Evolutionary conservation across 768 basidiomycete species (phyloP).

Genomic region (Macrolepiota dolichaula): DNA sequence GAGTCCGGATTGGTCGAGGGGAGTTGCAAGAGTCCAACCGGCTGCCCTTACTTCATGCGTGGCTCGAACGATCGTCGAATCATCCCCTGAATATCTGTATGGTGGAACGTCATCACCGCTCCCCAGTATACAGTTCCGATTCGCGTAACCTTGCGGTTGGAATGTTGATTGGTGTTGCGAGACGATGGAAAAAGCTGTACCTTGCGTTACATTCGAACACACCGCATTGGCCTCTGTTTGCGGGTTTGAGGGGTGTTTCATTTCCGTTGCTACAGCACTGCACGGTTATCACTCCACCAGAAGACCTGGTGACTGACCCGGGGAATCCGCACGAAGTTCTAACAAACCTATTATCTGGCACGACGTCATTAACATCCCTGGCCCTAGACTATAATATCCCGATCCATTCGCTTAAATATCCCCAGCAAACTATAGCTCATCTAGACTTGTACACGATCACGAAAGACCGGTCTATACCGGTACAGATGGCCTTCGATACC

Average conservation of each 20-base stretch:
- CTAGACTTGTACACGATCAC: slow-evolving; percentile 6
- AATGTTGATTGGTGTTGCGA: slow-evolving; percentile 1
- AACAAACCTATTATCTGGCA: background rate
- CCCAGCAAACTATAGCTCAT: slow-evolving; percentile 1
- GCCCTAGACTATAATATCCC: slow-evolving; percentile 4
- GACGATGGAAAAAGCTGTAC: slow-evolving; percentile 7
- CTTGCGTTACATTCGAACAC: slow-evolving; percentile 5
- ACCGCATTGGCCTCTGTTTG: slow-evolving; percentile 6
- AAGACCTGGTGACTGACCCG: background rate
- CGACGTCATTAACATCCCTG: background rate
- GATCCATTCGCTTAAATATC: background rate
- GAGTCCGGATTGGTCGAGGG: slow-evolving; percentile 10
- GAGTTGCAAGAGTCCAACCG: slow-evolving; percentile 9
- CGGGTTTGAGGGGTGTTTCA: background rate
- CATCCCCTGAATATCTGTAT: slow-evolving; percentile 10
- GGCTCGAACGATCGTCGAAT: slow-evolving; percentile 8
- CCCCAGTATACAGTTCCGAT: slow-evolving; percentile 5
- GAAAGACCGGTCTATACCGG: slow-evolving; percentile 8
- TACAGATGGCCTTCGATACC: slow-evolving; percentile 8
- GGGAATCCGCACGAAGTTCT: background rate
- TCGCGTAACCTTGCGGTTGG: slow-evolving; percentile 8
- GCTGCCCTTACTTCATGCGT: slow-evolving; percentile 7
- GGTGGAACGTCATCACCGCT: slow-evolving; percentile 7
- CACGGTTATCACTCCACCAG: slow-evolving; percentile 3
- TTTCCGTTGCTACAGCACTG: slow-evolving; percentile 4